These are phyloP conservation scores for Neonectria hederae DNA, from an alignment of 2,329 filamentous ascomycete species.

Conservation along the genomic window DNA sequence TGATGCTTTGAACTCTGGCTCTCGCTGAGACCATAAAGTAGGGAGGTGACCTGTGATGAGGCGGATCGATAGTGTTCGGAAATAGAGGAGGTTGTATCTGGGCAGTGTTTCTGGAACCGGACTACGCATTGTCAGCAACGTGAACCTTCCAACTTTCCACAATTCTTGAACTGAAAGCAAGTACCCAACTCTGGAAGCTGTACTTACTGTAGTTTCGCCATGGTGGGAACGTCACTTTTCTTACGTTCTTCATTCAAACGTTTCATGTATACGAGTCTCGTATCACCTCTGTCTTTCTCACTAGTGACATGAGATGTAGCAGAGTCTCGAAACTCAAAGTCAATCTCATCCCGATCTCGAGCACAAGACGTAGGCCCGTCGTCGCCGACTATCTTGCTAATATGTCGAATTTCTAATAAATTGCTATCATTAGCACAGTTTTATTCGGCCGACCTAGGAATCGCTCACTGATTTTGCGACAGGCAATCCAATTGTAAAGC, in stretches of 20 bases:
- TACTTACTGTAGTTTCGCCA: slow-evolving; percentile 1
- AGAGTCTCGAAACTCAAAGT: slow-evolving; percentile 14
- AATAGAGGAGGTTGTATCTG: slow-evolving; percentile 6
- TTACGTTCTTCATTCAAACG: not conserved
- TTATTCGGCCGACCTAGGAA: not conserved
- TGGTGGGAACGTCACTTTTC: not conserved
- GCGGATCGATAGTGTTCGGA: not conserved
- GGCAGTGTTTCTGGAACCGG: not conserved
- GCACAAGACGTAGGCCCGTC: not conserved
- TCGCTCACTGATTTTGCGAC: not conserved
- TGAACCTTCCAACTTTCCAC: not conserved
- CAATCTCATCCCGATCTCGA: slow-evolving; percentile 12
- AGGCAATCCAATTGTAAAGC: not conserved
- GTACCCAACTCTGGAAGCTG: not conserved
- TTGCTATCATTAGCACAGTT: not conserved
- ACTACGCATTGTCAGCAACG: not conserved
- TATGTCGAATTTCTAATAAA: not conserved
- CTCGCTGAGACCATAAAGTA: not conserved
- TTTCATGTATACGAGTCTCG: not conserved
- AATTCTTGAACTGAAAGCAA: not conserved
- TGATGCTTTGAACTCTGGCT: not conserved
- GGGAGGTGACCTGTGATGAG: not conserved
- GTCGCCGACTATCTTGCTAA: not conserved
- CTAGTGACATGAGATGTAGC: not conserved
- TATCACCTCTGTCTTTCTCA: not conserved